A percentile compares a stretch with the other conserved stretches of the same genome.
Evolutionary conservation across 192 early-diverging fungal genomes (phyloP).

Genomic region (Dissophora globulifera): DNA sequence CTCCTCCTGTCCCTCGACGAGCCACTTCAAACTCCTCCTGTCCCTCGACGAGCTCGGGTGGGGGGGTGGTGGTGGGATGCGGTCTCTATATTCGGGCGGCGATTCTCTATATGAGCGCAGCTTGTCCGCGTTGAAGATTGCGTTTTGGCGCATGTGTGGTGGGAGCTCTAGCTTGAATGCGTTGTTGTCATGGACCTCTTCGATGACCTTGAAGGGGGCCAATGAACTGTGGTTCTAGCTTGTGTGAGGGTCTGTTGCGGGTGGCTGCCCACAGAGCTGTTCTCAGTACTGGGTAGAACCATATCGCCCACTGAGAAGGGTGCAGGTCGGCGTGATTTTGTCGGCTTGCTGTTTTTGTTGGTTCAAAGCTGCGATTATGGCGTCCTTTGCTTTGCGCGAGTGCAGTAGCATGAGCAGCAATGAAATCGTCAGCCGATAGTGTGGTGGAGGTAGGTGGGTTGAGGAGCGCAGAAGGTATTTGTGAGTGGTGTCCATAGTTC

Average conservation of each 20-base stretch:
- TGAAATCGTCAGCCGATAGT: neutral
- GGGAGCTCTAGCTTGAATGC: too few relatives aligned
- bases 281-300: slow-evolving; percentile 15
- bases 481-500: slow-evolving; percentile 37
- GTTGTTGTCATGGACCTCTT: too few relatives aligned
- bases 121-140: too few relatives aligned
- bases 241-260: neutral
- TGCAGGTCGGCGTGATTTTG: neutral
- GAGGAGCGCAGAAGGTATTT: slow-evolving; percentile 4
- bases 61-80: too few relatives aligned
- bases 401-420: neutral
- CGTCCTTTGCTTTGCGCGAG: neutral
- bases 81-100: too few relatives aligned
- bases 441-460: neutral
- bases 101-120: too few relatives aligned
- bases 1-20: too few relatives aligned
- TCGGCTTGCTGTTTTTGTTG: slow-evolving; percentile 10
- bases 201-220: slow-evolving; percentile 5
- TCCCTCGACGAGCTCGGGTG: too few relatives aligned
- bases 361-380: neutral
- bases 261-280: neutral
- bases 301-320: slow-evolving; percentile 1
- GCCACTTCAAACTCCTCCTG: too few relatives aligned
- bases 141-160: too few relatives aligned
- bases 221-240: slow-evolving; percentile 4